phyloP scores from a whole-genome alignment of 1,284 basidiomycete species.

The Leucoagaricus sp. region DNA sequence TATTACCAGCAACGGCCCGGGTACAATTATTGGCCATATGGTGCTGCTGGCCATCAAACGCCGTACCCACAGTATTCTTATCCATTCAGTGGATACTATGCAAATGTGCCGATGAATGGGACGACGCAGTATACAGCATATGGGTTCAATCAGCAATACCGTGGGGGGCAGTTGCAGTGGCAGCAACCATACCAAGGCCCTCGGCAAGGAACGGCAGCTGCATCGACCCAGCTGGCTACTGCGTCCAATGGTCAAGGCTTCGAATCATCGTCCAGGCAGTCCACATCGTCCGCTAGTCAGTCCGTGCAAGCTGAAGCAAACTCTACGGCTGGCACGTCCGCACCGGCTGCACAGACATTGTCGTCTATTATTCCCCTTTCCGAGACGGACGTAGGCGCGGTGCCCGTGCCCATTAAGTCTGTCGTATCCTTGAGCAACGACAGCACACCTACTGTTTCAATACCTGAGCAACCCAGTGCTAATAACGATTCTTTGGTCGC shows the following conservation, averaged over 20 bases:
- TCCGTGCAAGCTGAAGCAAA: neutral
- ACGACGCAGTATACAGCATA: constrained; percentile 10
- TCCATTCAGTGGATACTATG: constrained; percentile 25
- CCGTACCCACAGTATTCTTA: constrained; percentile 30
- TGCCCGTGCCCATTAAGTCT: neutral
- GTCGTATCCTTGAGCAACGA: neutral
- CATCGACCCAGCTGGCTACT: constrained; percentile 1
- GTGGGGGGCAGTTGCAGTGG: constrained; percentile 37
- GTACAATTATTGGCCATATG: constrained; percentile 27
- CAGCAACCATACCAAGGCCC: constrained; percentile 42
- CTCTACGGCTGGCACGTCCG: neutral
- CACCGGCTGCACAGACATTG: neutral
- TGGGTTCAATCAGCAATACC: constrained; percentile 24
- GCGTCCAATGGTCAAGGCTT: neutral
- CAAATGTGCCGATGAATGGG: constrained; percentile 9
- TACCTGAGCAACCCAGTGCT: neutral
- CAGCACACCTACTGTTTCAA: neutral
- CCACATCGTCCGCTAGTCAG: neutral
- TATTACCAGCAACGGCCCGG: constrained; percentile 29
- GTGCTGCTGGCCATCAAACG: constrained; percentile 22
- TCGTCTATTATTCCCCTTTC: too few relatives aligned
- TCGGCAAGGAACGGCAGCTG: constrained; percentile 2
- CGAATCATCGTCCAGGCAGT: neutral
- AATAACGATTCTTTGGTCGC: neutral
- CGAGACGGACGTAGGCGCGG: too few relatives aligned